Base-by-base conservation (phyloP, 495 filamentous ascomycete genomes). In the Penicillium diatomitis region DNA sequence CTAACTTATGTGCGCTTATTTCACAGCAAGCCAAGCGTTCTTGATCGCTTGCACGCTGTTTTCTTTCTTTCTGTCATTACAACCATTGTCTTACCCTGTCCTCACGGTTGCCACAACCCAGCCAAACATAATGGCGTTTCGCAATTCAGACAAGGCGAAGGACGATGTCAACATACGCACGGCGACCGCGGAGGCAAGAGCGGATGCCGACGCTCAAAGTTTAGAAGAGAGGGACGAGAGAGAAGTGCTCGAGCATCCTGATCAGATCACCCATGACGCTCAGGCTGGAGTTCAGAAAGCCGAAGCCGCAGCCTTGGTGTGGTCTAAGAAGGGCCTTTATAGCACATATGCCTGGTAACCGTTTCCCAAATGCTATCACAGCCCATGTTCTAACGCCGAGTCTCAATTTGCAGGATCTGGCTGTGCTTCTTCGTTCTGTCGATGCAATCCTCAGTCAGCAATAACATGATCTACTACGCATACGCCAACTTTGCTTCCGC, bases 361-460 rank as follows among this genome's bases (percentile, higher is more conserved):
- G 45, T 47, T 36, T 38, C 11, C 33, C n/a, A 29, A 38, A 37
- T n/a, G n/a, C n/a, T n/a, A n/a, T n/a, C n/a, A n/a, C n/a, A n/a
- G n/a, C n/a, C n/a, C n/a, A 7, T 38, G 27, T 27, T 36, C 11
- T 37, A 38, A 47, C 30, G 8, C 3, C 2, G 8, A 11, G 9
- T 32, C 4, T 8, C 8, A 9, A 31, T 39, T 47, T 32, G 8
- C 34, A 66, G 66, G 54, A 64, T 70, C 28, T 70, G 63, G 61
- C 28, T 70, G 3, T 61, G 56, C 39, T 70, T 64, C 46, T 68
- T 68, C 46, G 52, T 68, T 8, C 47, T 67, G 28, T 58, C 63
- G 5, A 42, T 70, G 39, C 67, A 64, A 38, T 60, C 56, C 2
- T 52, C 57, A 2, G 63, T 64, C 41, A 57, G 60, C 28, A 50